Conservation (phyloP, 441 rosid species). For the Isatis lusitanica region DNA sequence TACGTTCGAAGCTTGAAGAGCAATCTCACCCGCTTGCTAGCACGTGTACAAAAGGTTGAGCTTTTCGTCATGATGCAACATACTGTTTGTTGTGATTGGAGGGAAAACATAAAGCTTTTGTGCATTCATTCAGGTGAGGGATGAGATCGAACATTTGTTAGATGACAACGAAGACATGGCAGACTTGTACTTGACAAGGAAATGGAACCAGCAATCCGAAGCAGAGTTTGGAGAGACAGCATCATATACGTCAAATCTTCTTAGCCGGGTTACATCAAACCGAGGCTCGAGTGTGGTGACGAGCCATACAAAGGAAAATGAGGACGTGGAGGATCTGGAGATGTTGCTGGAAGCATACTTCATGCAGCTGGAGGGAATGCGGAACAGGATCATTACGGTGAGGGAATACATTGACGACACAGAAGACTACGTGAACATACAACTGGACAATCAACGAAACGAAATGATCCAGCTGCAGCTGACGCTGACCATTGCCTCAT, state of each 20-base stretch:
- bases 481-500: slow-evolving; percentile 76
- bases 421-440: slow-evolving; percentile 91
- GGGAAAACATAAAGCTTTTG: background rate
- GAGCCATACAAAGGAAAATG: slow-evolving; percentile 44
- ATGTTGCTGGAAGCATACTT: slow-evolving; percentile 95
- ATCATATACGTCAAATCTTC: slow-evolving; percentile 28
- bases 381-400: slow-evolving; percentile 91
- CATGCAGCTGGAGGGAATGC: slow-evolving; percentile 88
- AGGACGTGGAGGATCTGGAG: slow-evolving; percentile 88
- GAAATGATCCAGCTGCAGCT: slow-evolving; percentile 90
- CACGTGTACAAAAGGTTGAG: slow-evolving; percentile 91
- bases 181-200: slow-evolving; percentile 76
- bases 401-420: slow-evolving; percentile 95
- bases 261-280: slow-evolving; percentile 49
- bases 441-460: slow-evolving; percentile 85
- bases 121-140: slow-evolving; percentile 66
- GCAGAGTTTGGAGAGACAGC: slow-evolving; percentile 48
- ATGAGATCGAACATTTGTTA: slow-evolving; percentile 82
- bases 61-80: background rate
- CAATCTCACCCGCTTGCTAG: slow-evolving; percentile 85
- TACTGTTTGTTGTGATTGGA: background rate
- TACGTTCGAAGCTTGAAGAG: slow-evolving; percentile 88
- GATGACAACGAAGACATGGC: slow-evolving; percentile 96
- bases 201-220: slow-evolving; percentile 81
- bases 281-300: slow-evolving; percentile 67